phyloP scores from a whole-genome alignment of 441 rosid species.

The Cnidoscolus chayamansa region DNA sequence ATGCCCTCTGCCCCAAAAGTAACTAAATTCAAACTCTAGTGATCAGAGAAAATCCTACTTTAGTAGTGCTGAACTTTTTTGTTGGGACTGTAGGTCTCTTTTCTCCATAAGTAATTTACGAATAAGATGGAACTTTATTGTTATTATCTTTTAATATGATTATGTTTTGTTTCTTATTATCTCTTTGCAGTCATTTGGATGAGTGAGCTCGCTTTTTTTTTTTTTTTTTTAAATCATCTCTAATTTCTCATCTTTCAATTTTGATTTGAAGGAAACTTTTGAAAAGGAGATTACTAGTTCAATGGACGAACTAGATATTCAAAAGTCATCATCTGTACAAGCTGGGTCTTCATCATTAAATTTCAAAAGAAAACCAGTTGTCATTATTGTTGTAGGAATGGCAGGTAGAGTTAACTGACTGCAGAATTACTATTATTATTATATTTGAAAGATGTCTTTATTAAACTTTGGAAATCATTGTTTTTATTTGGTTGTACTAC shows the following conservation, averaged over 20 bases:
- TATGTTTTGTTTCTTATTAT: not conserved
- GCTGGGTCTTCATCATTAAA: conserved; percentile 37
- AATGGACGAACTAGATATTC: conserved; percentile 57
- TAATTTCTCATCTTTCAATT: too few species aligned
- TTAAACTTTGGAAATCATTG: not conserved
- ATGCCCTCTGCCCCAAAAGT: too few species aligned
- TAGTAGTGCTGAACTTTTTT: too few species aligned
- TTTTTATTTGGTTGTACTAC: not conserved
- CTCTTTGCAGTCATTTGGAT: not conserved
- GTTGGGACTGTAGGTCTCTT: too few species aligned
- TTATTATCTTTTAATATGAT: not conserved
- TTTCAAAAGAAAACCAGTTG: conserved; percentile 83
- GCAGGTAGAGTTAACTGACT: conserved; percentile 48
- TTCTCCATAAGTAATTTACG: too few species aligned
- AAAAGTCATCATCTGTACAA: conserved; percentile 33
- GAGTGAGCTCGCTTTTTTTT: too few species aligned
- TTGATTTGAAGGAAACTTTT: too few species aligned
- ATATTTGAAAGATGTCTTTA: too few species aligned
- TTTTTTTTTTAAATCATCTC: too few species aligned
- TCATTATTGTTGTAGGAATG: conserved; percentile 89
- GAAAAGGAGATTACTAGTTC: conserved; percentile 47
- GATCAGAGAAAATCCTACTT: too few species aligned
- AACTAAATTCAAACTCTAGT: too few species aligned
- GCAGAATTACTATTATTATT: not conserved
- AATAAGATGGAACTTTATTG: too few species aligned